These are phyloP conservation scores for Talaromyces sp. DNA, from an alignment of 2,329 filamentous ascomycete species.

Conservation along the genomic window DNA sequence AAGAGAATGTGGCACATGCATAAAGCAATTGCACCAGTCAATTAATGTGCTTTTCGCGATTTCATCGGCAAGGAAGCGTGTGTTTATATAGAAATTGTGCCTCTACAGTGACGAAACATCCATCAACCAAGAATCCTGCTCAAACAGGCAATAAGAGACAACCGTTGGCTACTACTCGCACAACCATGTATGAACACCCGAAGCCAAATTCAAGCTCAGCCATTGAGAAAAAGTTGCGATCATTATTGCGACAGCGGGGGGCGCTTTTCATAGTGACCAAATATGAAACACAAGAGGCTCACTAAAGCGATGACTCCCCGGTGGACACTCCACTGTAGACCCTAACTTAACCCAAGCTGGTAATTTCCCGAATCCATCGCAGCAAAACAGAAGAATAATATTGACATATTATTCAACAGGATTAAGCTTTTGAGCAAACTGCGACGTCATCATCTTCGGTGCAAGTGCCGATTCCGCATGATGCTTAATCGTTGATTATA, in stretches of 20 bases:
- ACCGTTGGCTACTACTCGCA: background rate
- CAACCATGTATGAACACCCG: background rate
- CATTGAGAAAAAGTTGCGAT: background rate
- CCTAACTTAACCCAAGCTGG: background rate
- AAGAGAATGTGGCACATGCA: background rate
- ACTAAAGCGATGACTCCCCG: background rate
- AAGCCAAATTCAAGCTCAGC: background rate
- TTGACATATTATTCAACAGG: background rate
- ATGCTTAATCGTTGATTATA: background rate
- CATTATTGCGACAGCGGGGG: background rate
- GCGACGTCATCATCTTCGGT: background rate
- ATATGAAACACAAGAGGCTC: background rate
- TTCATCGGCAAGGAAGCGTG: background rate
- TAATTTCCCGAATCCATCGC: background rate
- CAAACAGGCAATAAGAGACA: no score
- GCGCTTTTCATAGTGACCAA: background rate
- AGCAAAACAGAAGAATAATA: background rate
- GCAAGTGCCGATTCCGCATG: background rate
- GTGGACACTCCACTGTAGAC: background rate
- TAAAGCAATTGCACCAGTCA: background rate
- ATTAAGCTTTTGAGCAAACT: background rate
- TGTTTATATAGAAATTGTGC: background rate
- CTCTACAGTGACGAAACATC: no score
- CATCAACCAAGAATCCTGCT: no score
- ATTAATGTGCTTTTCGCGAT: background rate